Base-by-base conservation (phyloP, 805 yeast genomes). In the Zygoascus ofunaensis region DNA sequence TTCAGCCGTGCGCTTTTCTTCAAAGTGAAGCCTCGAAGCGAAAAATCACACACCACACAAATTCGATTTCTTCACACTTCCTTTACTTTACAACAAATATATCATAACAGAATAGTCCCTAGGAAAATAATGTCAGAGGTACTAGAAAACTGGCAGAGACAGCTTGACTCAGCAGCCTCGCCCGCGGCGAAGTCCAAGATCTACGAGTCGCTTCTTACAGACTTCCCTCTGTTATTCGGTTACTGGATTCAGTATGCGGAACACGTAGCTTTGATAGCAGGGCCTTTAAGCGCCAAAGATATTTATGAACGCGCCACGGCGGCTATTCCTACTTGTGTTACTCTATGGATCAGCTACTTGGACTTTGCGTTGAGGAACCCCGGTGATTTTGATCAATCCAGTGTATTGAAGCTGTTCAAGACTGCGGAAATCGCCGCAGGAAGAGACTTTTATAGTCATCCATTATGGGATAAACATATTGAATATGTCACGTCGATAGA, bases 381-480 rank as follows among this genome's bases (percentile, higher is more conserved):
- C 15, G 48, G 48, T 23, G 44, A 50, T 34, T 48, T 42, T 15
- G 44, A 41, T 12, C 43, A 49, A 18, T 30, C 50, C 19, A 41
- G 36, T 40, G 37, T 46, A 2, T 28, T 53, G 4, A 44, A 38
- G 2, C 51, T 60, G 12, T 81, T 79, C 49, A 58, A 66, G 18
- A 61, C 64, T 0, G 89, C 82, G 0, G 59, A 74, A 1, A 51
- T 55, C 2, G 50, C 63, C 5, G 70, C 80, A 36, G 97, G 96
- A 0, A 59, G 66, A 28, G 83, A 86, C 48, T 92, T 84, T 62
- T 66, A 81, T 51, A 74, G 94, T 0, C 89, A 86, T 56, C 71
- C 80, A 0, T 60, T 90, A 35, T 90, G 97, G 97, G 95, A 89
- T 58, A 69, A 71, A 46, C 79, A 76, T 49, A 61, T 92, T 19